Evolutionary conservation across 2,329 filamentous ascomycete genomes (phyloP), one percentile per base, ranked within the genome.

Genomic region (Aspergillus persii): DNA sequence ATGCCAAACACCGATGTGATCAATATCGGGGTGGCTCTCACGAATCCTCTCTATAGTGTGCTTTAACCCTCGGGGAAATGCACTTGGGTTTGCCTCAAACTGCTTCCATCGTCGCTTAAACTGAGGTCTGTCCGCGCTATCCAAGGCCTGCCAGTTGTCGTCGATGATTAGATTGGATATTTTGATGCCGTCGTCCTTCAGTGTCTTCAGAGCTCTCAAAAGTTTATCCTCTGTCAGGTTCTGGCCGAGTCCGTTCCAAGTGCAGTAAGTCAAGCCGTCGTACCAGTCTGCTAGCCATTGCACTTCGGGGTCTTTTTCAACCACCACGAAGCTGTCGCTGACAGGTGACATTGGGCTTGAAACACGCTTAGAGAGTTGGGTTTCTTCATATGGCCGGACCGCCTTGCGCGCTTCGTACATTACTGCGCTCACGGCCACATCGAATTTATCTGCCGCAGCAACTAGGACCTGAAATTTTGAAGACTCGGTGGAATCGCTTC

Each of bases 1-100:
- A 77, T 99, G 95, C 95, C 95, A 99, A 0, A 98, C 94, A 9
- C 91, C 91, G 53, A 98, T 84, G 67, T 96, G 89, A 60, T 89
- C 84, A 59, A 98, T 88, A 60, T 87, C 85, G 0, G 87, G 87
- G 68, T 93, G 85, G 15, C 82, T 83, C 18, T 83, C 76, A 26
- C 91, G 86, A 59, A 98, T 90, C 6, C 84, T 83, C 4, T 81
- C 77, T 1, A 96, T 82, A 0, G 89, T 86, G 6, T 86, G 81
- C 69, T 89, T 90, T 8, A 99, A 79, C 0, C 95, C 95, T 2
- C 84, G 79, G 0, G 94, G 93, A 60, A 99, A 99, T 0, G 87
- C 86, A 29, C 84, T 80, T 9, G 86, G 83, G 59, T 96, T 90
- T 0, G 94, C 95, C 71, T 98, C 93, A 63, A 99, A 98, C 7